Evolutionary conservation across 176 grass and related monocot genomes (phyloP).

Genomic region (Thinopyrum elongatum): DNA sequence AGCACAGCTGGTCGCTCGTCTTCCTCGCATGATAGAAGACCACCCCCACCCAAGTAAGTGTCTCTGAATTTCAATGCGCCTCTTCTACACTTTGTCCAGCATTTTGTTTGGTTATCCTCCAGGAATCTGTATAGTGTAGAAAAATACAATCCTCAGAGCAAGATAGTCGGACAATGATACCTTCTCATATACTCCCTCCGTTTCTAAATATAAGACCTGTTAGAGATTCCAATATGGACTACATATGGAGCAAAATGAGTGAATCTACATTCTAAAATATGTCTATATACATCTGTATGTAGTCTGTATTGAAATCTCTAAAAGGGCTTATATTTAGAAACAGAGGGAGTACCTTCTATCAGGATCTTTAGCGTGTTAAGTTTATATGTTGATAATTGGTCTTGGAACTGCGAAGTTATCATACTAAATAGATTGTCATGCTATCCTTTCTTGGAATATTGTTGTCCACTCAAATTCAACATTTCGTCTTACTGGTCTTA

Average conservation of each 20-base stretch:
- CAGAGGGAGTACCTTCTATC: background rate
- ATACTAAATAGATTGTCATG: background rate
- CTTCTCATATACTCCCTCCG: background rate
- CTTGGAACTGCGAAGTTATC: background rate
- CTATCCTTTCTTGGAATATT: background rate
- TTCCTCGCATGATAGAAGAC: conserved; percentile 41
- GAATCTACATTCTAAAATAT: too few species aligned
- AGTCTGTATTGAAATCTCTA: too few species aligned
- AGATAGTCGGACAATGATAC: background rate
- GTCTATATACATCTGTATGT: too few species aligned
- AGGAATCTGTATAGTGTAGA: background rate
- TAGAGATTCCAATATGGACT: too few species aligned
- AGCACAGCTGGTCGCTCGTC: conserved; percentile 20
- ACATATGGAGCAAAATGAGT: too few species aligned
- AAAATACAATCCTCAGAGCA: background rate
- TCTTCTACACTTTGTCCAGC: background rate
- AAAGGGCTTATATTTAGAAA: too few species aligned
- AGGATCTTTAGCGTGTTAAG: background rate
- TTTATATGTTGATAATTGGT: background rate
- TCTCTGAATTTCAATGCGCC: background rate
- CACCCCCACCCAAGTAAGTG: conserved; percentile 38
- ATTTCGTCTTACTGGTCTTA: background rate
- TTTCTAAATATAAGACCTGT: too few species aligned
- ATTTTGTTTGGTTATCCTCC: background rate
- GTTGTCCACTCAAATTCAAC: background rate